Base-by-base conservation (phyloP, 176 grass and related monocot species). In the Zoysia pacifica region DNA sequence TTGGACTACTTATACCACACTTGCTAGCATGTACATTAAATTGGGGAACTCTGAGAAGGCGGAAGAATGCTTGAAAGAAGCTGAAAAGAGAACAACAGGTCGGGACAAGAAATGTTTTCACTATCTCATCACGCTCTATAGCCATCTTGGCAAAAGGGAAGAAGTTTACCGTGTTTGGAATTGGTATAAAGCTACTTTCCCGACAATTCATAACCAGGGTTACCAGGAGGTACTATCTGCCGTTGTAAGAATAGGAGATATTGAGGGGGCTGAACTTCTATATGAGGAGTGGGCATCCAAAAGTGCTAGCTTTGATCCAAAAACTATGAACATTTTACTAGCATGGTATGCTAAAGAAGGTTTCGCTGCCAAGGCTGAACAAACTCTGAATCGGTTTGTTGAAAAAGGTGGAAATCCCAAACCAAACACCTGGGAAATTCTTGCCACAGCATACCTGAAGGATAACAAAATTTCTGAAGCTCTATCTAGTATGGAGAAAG, bases 111-210 rank as follows among this genome's bases (percentile, higher is more conserved):
- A 62, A 73, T 82, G 91, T 74, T 97, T 94, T 87, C 80, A 93
- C 83, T 93, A 87, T 83, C 84, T 97, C 74, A 85, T 97, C 45
- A 87, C 74, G 38, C 86, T 94, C 15, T 94, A 97, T 85, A 86
- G 86, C 40, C 87, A 74, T 52, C 91, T 97, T 68, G 87, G 78
- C 36, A 97, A 87, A 86, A 89, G 81, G 55, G 95, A 94, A 86
- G 92, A 97, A 55, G 74, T 94, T 20, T 97, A 93, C 78, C 88
- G 86, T 20, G 83, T 93, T 67, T 97, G 95, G 95, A 97, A 85
- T 64, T 90, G 87, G 95, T 97, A 97, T 35, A 97, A 93, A 80
- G 87, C 88, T 74, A 93, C 77, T 75, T 97, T 97, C 80, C 78
- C 70, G 43, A 78, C 65, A 72, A 89, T 90, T 80, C 83, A 93